These are phyloP conservation scores for Podospora appendiculata DNA, from an alignment of 495 filamentous ascomycete genomes.

Conservation along the genomic window DNA sequence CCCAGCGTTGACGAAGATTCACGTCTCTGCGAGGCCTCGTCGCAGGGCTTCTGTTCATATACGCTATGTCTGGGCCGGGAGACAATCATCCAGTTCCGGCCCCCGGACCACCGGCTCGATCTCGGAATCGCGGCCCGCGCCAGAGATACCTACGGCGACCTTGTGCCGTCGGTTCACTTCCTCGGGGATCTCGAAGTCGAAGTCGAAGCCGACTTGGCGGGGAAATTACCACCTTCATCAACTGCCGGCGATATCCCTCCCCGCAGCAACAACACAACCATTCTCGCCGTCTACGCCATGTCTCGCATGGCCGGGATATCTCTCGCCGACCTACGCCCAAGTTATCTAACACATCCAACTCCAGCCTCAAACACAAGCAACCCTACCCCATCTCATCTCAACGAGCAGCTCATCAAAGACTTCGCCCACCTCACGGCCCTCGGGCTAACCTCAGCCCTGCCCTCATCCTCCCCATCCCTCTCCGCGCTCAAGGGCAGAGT, in stretches of 20 bases:
- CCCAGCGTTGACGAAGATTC: background rate
- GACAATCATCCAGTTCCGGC: conserved; percentile 44
- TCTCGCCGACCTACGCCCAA: conserved; percentile 13
- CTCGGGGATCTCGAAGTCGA: conserved; percentile 10
- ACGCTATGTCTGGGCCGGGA: conserved; percentile 33
- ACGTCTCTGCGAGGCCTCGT: conserved; percentile 15
- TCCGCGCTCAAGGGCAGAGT: conserved; percentile 18
- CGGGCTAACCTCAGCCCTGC: conserved; percentile 22
- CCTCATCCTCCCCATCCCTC: background rate
- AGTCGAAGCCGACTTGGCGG: background rate
- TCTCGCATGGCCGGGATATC: conserved; percentile 32
- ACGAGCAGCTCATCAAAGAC: conserved; percentile 22
- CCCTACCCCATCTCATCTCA: too few species aligned
- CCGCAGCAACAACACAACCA: background rate
- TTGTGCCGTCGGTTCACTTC: conserved; percentile 30
- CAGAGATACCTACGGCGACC: conserved; percentile 24
- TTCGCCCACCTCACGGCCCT: conserved; percentile 34
- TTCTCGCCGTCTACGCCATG: conserved; percentile 35
- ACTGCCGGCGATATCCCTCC: too few species aligned
- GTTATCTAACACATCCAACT: background rate
- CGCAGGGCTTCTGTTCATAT: conserved; percentile 48
- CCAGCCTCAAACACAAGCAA: background rate
- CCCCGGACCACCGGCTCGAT: conserved; percentile 33
- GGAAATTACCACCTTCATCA: background rate
- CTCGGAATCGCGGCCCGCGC: conserved; percentile 30